Conservation (phyloP, 208 protist genomes). For the Blastocrithidia nonstop region DNA sequence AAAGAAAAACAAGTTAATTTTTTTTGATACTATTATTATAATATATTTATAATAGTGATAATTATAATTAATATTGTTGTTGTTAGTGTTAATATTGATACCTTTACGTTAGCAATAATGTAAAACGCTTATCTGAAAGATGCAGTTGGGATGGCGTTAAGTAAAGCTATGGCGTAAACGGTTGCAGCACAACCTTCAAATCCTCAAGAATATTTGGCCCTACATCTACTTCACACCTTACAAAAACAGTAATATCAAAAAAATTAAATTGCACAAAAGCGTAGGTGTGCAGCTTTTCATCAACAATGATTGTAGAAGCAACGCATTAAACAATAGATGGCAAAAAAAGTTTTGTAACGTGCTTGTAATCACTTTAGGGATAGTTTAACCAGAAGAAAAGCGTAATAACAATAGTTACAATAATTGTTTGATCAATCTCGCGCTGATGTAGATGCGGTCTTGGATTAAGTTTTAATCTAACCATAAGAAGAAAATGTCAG, state of each 20-base stretch:
- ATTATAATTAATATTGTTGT: conserved; percentile 1
- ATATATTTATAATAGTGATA: not conserved
- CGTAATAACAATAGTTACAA: conserved; percentile 24
- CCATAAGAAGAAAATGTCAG: no score
- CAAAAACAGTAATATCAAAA: conserved; percentile 52
- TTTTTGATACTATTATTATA: not conserved
- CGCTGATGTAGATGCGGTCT: no score
- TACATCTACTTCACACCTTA: conserved; percentile 75
- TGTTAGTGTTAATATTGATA: conserved; percentile 8
- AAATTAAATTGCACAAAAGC: conserved; percentile 8
- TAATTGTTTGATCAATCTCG: conserved; percentile 37
- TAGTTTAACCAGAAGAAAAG: conserved; percentile 15
- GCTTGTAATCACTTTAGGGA: conserved; percentile 25
- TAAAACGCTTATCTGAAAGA: conserved; percentile 82
- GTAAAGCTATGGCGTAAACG: conserved; percentile 81
- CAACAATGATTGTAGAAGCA: conserved; percentile 37
- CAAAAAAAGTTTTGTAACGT: conserved; percentile 61
- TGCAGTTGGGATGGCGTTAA: conserved; percentile 59
- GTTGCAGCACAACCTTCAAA: conserved; percentile 73
- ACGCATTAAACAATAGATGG: conserved; percentile 38
- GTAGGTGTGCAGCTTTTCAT: conserved; percentile 26
- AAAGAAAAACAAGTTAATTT: no score
- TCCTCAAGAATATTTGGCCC: conserved; percentile 82
- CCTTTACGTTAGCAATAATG: conserved; percentile 16
- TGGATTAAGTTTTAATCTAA: no score